phyloP scores from a whole-genome alignment of 2,329 filamentous ascomycete genomes.

The Bipolaris gigantea region DNA sequence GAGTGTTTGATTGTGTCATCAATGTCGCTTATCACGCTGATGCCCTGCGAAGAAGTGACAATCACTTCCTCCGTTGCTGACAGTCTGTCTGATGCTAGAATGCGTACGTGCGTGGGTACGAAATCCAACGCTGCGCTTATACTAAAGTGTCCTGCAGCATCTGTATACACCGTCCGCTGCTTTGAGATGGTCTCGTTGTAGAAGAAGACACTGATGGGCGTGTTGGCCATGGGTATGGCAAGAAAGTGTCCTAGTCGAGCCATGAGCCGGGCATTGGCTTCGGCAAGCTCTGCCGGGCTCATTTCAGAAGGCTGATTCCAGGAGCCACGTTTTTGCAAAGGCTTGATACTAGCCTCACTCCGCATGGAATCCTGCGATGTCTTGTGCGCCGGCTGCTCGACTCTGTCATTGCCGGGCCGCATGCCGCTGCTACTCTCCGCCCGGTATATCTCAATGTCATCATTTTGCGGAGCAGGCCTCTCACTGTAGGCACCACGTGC shows the following conservation, averaged over 20 bases:
- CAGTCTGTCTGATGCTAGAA: slow-evolving; percentile 82
- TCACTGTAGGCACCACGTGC: slow-evolving; percentile 75
- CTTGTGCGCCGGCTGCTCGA: slow-evolving; percentile 29
- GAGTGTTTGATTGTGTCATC: slow-evolving; percentile 98
- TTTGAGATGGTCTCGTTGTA: slow-evolving; percentile 84
- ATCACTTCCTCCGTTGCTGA: slow-evolving; percentile 78
- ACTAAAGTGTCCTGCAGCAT: slow-evolving; percentile 86
- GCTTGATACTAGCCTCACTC: slow-evolving; percentile 35
- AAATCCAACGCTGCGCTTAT: slow-evolving; percentile 83
- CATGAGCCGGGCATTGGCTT: slow-evolving; percentile 87
- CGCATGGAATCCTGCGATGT: slow-evolving; percentile 33
- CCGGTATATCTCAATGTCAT: slow-evolving; percentile 45
- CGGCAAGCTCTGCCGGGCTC: slow-evolving; percentile 71
- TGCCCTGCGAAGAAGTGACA: slow-evolving; percentile 74
- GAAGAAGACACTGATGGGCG: slow-evolving; percentile 89
- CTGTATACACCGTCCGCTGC: slow-evolving; percentile 80
- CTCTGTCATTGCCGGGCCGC: slow-evolving; percentile 20
- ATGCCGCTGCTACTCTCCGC: slow-evolving; percentile 39
- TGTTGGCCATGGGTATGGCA: slow-evolving; percentile 75
- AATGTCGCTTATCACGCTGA: slow-evolving; percentile 95
- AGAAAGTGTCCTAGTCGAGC: slow-evolving; percentile 86
- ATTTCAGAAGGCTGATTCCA: slow-evolving; percentile 63
- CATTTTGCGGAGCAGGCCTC: slow-evolving; percentile 53
- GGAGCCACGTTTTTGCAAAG: slow-evolving; percentile 53
- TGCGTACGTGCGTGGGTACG: slow-evolving; percentile 82